Conservation (phyloP, 2,329 filamentous ascomycete genomes). For the Cladosporium sp. region DNA sequence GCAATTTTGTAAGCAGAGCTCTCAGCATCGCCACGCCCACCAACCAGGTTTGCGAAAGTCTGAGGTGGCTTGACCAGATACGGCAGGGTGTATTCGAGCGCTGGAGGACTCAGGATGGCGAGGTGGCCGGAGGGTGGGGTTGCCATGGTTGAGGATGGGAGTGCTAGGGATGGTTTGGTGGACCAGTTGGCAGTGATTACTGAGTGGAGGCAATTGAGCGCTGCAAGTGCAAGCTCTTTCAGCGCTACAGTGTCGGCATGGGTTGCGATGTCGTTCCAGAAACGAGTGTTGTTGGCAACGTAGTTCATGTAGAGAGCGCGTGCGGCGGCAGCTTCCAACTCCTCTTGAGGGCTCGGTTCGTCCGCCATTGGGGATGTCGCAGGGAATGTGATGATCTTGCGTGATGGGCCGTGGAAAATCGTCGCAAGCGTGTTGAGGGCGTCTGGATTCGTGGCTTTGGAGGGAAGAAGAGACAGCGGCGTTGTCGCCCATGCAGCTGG, state of each 20-base stretch:
- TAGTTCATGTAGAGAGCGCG: conserved; percentile 53
- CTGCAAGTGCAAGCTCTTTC: conserved; percentile 52
- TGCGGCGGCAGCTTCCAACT: conserved; percentile 47
- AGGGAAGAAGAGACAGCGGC: conserved; percentile 48
- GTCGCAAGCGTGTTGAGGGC: conserved; percentile 51
- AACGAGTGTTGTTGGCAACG: conserved; percentile 43
- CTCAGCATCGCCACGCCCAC: conserved; percentile 52
- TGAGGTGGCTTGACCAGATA: conserved; percentile 54
- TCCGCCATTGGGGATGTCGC: conserved; percentile 20
- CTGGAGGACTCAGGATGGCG: conserved; percentile 49
- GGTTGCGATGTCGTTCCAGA: conserved; percentile 49
- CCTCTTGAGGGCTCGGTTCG: conserved; percentile 23
- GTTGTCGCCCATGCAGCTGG: conserved; percentile 28
- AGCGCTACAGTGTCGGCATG: conserved; percentile 55
- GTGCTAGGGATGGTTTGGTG: conserved; percentile 8
- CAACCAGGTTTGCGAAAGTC: conserved; percentile 55
- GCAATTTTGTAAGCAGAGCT: conserved; percentile 55
- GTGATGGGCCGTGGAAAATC: conserved; percentile 51
- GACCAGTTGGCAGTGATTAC: conserved; percentile 54
- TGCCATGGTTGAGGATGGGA: conserved; percentile 26
- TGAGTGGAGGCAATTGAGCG: conserved; percentile 48
- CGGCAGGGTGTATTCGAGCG: conserved; percentile 47
- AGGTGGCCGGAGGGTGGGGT: conserved; percentile 41
- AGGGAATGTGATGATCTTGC: conserved; percentile 33
- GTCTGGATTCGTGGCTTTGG: conserved; percentile 49